Evolutionary conservation across 2,329 filamentous ascomycete species (phyloP).

Genomic region (Colletotrichum somersetense): DNA sequence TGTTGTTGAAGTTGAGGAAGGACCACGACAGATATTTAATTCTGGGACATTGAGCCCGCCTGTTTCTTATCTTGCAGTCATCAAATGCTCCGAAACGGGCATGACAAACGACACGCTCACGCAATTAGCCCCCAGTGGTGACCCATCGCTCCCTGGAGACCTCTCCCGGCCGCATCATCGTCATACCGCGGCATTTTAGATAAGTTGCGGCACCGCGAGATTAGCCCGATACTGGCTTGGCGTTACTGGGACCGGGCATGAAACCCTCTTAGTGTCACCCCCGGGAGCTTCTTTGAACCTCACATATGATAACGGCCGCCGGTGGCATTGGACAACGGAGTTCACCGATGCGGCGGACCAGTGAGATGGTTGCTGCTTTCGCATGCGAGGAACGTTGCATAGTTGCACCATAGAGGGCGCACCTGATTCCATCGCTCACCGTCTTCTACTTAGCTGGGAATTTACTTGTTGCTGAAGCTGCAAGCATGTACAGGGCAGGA

Average conservation of each 20-base stretch:
- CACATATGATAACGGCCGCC: slow-evolving; percentile 1
- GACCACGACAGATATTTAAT: background rate
- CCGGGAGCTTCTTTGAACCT: background rate
- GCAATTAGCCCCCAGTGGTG: background rate
- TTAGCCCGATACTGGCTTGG: background rate
- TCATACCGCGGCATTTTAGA: background rate
- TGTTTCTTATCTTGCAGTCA: background rate
- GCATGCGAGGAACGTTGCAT: background rate
- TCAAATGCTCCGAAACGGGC: background rate
- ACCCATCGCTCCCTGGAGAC: background rate
- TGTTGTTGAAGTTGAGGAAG: background rate
- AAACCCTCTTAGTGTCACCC: background rate
- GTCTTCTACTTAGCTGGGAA: background rate
- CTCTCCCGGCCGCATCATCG: background rate
- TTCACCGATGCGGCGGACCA: background rate
- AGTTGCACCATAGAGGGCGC: background rate
- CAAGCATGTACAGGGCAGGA: background rate
- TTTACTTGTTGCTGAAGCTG: background rate
- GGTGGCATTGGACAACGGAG: background rate
- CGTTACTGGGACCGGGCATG: background rate
- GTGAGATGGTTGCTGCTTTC: background rate
- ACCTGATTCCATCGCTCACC: background rate
- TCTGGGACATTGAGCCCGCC: too few species aligned
- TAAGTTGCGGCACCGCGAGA: slow-evolving; percentile 6
- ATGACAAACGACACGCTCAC: background rate